Evolutionary conservation across 495 filamentous ascomycete genomes (phyloP).

Genomic region (Penicillium manginii): DNA sequence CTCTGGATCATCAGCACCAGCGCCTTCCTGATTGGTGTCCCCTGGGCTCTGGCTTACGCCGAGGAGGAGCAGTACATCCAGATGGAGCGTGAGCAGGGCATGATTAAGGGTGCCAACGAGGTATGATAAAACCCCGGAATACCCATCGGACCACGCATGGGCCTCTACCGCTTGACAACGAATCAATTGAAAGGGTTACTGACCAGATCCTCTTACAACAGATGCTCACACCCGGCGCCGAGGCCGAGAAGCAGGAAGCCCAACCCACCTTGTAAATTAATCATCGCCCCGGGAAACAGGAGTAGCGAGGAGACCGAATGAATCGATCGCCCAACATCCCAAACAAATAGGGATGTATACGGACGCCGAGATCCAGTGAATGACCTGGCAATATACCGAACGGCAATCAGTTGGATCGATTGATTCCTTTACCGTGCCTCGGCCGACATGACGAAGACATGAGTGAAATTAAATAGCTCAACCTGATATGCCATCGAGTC

Average conservation of each 20-base stretch:
- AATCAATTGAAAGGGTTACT: slow-evolving; percentile 8
- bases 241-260: slow-evolving; percentile 39
- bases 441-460: slow-evolving; percentile 3
- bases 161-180: too few species aligned
- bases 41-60: slow-evolving; percentile 86
- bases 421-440: neutral
- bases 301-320: slow-evolving; percentile 12
- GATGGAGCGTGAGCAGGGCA: slow-evolving; percentile 95
- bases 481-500: neutral
- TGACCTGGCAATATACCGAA: neutral
- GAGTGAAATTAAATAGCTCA: too few species aligned
- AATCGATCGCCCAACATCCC: slow-evolving; percentile 8
- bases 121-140: slow-evolving; percentile 42
- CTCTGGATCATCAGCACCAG: slow-evolving; percentile 87
- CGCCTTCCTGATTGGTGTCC: slow-evolving; percentile 86
- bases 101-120: slow-evolving; percentile 82
- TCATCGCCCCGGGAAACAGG: slow-evolving; percentile 24
- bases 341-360: neutral
- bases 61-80: slow-evolving; percentile 96
- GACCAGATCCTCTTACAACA: slow-evolving; percentile 22
- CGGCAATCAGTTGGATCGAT: neutral
- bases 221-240: slow-evolving; percentile 52
- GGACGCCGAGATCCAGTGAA: neutral
- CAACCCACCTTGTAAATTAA: slow-evolving; percentile 49
- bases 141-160: neutral